Conservation (phyloP, 495 filamentous ascomycete genomes). For the Penicillium flavigenum region DNA sequence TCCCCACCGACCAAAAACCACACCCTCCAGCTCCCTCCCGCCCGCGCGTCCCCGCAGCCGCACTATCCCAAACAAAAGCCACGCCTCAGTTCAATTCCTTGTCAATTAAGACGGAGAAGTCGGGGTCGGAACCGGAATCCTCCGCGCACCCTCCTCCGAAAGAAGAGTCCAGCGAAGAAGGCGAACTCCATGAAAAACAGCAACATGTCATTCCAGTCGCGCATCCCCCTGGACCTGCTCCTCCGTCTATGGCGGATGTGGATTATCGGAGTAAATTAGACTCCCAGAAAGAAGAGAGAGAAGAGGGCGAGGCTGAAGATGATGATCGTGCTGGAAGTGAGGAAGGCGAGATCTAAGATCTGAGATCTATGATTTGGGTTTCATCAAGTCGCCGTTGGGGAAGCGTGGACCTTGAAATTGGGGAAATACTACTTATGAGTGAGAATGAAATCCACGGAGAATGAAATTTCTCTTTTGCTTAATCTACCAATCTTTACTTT, state of each 20-base stretch:
- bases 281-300: not conserved
- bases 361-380: not conserved
- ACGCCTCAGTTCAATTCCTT: not conserved
- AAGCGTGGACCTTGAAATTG: not conserved
- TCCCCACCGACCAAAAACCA: not conserved
- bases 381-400: not conserved
- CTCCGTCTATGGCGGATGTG: not conserved
- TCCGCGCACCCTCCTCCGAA: not conserved
- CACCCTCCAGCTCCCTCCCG: conserved; percentile 12
- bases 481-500: not conserved
- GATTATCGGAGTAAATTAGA: not conserved
- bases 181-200: conserved; percentile 18
- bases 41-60: conserved; percentile 26
- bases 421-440: not conserved
- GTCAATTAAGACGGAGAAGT: not conserved
- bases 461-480: not conserved
- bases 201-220: not conserved
- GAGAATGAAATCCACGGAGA: not conserved
- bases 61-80: not conserved
- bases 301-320: conserved; percentile 22
- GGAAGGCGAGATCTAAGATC: conserved; percentile 43
- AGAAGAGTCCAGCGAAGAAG: conserved; percentile 26
- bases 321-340: conserved; percentile 40
- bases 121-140: not conserved
- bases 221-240: not conserved